Evolutionary conservation across 208 protist species (phyloP).

Genomic region (Leptomonas pyrrhocoris): DNA sequence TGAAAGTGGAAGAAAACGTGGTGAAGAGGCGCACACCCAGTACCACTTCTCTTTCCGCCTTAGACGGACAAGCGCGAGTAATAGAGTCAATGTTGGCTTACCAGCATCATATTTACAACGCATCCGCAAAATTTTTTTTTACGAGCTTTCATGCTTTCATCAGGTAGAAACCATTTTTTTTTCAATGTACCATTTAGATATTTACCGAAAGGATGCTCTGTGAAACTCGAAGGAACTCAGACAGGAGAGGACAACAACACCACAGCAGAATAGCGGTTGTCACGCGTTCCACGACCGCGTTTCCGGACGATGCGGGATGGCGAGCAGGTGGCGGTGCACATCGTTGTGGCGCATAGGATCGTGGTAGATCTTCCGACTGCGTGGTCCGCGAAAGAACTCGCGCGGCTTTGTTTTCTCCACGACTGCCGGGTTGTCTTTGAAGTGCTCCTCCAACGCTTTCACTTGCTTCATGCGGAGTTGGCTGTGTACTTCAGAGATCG

Average conservation of each 20-base stretch:
- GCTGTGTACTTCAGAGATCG: conserved; percentile 42
- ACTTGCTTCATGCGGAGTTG: conserved; percentile 34
- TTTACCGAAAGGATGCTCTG: background rate
- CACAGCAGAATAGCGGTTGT: background rate
- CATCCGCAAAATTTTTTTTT: no score
- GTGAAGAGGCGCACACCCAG: background rate
- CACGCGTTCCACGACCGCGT: conserved; percentile 21
- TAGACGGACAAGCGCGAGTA: no score
- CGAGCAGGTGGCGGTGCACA: conserved; percentile 23
- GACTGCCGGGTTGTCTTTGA: conserved; percentile 54
- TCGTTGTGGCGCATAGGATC: conserved; percentile 45
- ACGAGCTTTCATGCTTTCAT: no score
- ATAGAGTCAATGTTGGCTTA: no score
- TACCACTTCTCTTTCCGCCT: no score
- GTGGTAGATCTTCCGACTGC: conserved; percentile 52
- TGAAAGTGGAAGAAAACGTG: no score
- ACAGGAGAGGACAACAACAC: background rate
- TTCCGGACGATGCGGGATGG: conserved; percentile 30
- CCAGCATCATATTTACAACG: no score
- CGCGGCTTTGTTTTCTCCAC: conserved; percentile 38
- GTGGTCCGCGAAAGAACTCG: conserved; percentile 60
- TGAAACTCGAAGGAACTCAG: background rate
- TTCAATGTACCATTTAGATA: no score
- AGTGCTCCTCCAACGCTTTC: conserved; percentile 51
- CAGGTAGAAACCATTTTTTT: no score